A percentile compares a stretch with the other conserved stretches of the same genome.
Conservation (phyloP, 2,329 filamentous ascomycete genomes). For the Aspergillus sp. region DNA sequence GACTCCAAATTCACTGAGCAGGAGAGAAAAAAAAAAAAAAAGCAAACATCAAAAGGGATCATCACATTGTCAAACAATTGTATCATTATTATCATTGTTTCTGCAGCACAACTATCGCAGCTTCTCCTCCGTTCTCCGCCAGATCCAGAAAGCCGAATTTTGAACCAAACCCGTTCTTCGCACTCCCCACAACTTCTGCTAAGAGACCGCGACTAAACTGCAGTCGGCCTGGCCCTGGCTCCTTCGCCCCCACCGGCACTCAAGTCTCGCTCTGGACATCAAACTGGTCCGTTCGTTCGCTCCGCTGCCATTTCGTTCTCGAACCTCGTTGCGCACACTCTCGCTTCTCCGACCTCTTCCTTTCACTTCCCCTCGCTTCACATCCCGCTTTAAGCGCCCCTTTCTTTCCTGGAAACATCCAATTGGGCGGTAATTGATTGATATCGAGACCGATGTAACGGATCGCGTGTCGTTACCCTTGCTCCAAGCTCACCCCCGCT, state of each 20-base stretch:
- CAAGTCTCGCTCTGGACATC: slow-evolving; percentile 6
- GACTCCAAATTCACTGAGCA: not conserved
- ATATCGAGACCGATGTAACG: slow-evolving; percentile 25
- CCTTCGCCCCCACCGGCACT: slow-evolving; percentile 10
- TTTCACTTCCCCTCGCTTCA: slow-evolving; percentile 1
- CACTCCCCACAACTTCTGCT: slow-evolving; percentile 10
- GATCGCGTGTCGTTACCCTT: slow-evolving; percentile 23
- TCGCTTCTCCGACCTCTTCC: slow-evolving; percentile 1
- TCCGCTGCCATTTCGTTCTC: slow-evolving; percentile 7
- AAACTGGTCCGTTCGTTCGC: slow-evolving; percentile 4
- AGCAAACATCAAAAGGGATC: not conserved
- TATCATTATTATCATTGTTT: slow-evolving; percentile 10
- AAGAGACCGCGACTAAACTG: slow-evolving; percentile 4
- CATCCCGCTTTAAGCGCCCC: slow-evolving; percentile 1
- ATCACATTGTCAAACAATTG: not conserved
- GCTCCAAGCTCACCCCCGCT: slow-evolving; percentile 19
- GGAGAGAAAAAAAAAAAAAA: slow-evolving; percentile 5
- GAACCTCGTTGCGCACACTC: slow-evolving; percentile 7
- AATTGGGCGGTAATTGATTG: slow-evolving; percentile 17
- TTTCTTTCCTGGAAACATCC: slow-evolving; percentile 1
- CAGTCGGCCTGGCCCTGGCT: slow-evolving; percentile 8
- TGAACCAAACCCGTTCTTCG: slow-evolving; percentile 1
- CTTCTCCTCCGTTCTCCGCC: not conserved
- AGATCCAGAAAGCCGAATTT: not conserved
- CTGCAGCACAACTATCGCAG: not conserved